Base-by-base conservation (phyloP, 371 early-diverging fungal genomes). In the Mucor plumbeus region DNA sequence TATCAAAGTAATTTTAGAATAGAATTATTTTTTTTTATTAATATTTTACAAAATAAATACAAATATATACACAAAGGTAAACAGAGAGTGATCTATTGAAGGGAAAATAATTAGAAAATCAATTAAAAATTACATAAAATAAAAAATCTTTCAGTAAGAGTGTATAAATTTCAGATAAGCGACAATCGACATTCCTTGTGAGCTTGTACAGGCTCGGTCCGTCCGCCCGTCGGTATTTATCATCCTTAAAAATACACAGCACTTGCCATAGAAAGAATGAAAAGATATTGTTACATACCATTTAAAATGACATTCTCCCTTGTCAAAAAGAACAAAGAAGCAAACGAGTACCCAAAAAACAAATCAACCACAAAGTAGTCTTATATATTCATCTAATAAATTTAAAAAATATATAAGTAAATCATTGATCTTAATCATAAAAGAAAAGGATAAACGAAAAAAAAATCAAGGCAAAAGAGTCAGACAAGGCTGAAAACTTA, bases 401-500 rank as follows among this genome's bases (percentile, higher is more conserved):
- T 34, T 38, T 5, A 38, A 38, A 26, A 63, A 39, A 53, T 6
- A 26, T 31, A 10, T 60, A 19, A 43, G 43, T 50, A 39, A 40
- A 50, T 38, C 7, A 53, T 34, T 38, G 4, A 13, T 54, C 34
- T 34, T 0, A 55, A n/a, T 8, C 41, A 21, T 19, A 55, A 35
- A 59, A 31, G 10, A 35, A 35, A 59, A 39, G 14, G n/a, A 17
- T 35, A 14, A 39, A 31, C 3, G 15, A 43, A 50, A 68, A 14
- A 48, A 31, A 36, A 41, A 35, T 50, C 54, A 59, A 64, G 33
- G 26, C 47, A 56, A 31, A 58, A 59, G 72, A 59, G 69, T 72
- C 72, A 43, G 72, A 72, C 72, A 72, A 72, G 72, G 72, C 72
- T 72, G 72, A 72, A 68, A 67, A 59, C 64, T 72, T 63, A 59